Evolutionary conservation across 2,329 filamentous ascomycete species (phyloP), one percentile per base, ranked within the genome.

Genomic region (Colletotrichum tabaci): DNA sequence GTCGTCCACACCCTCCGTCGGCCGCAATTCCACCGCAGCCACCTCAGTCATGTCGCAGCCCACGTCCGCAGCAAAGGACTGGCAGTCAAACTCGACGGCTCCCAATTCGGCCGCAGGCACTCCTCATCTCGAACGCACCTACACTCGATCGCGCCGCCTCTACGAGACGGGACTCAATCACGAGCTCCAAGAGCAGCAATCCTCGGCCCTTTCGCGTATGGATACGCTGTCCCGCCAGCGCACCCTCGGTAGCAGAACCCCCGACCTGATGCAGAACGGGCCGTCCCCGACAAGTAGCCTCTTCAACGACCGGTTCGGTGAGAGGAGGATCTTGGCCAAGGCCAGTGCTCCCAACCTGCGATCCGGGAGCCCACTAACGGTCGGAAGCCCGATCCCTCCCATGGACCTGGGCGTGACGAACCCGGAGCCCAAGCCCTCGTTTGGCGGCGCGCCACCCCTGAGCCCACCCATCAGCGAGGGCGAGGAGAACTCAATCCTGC

Each of bases 161-260:
- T 98, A 98, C 77, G 95, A 97, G 74, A 93, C 94, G 74, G 92
- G 93, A 0, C 84, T 97, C 18, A 93, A 91, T 61, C 92, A 95
- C 76, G 92, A 96, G 73, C 86, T 94, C 15, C 92, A 95, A 61
- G 94, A 95, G 66, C 92, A 96, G 75, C 94, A 96, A 77, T 88
- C 89, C 3, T 93, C 93, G 2, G 90, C 93, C 0, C 82, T 96
- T 74, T 91, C 90, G n/a, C 89, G 94, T 50, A 88, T 98, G 52
- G 95, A 98, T 76, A 95, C 91, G 0, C 84, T 97, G 61, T 91
- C 91, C 35, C 89, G 91, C 69, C 91, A 92, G 74, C 87, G 90
- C 18, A 85, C 85, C 16, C 77, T 85, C 30, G 80, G 86, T 38
- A 82, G 84, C 23, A 82, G 87, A 40, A 90, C 89, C 1, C 86